Evolutionary conservation across 2,329 filamentous ascomycete species (phyloP).

Genomic region (Lachnellula willkommii): DNA sequence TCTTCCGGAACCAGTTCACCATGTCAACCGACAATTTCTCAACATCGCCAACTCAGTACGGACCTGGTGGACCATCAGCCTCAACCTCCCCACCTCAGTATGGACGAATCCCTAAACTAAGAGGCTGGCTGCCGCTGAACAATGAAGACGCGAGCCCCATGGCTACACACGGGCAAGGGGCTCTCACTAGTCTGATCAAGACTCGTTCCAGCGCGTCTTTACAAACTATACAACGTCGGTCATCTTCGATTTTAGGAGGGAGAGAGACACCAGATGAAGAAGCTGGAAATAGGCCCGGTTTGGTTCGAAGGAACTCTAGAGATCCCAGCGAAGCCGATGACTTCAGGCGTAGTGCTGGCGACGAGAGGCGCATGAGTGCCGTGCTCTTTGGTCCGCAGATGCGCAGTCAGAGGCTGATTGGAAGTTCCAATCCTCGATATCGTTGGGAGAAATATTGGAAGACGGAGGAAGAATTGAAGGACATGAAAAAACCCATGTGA

Average conservation of each 20-base stretch:
- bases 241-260: slow-evolving; percentile 14
- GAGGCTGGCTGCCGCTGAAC: slow-evolving; percentile 25
- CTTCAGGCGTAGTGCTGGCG: slow-evolving; percentile 25
- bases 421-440: slow-evolving; percentile 75
- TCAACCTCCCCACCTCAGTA: slow-evolving; percentile 18
- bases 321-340: slow-evolving; percentile 22
- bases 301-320: slow-evolving; percentile 13
- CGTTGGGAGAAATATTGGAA: slow-evolving; percentile 86
- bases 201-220: slow-evolving; percentile 27
- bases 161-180: slow-evolving; percentile 29
- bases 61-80: background rate
- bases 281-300: background rate
- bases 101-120: slow-evolving; percentile 20
- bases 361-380: slow-evolving; percentile 54
- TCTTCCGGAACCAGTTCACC: background rate
- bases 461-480: slow-evolving; percentile 65
- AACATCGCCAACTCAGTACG: slow-evolving; percentile 17
- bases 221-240: slow-evolving; percentile 12
- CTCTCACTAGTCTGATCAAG: slow-evolving; percentile 26
- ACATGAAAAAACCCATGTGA: slow-evolving; percentile 66
- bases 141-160: slow-evolving; percentile 27
- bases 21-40: slow-evolving; percentile 12
- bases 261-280: slow-evolving; percentile 25
- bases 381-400: slow-evolving; percentile 65
- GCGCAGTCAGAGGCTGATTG: slow-evolving; percentile 80